Conservation (phyloP, 1,284 basidiomycete genomes). For the Irpex sp. region DNA sequence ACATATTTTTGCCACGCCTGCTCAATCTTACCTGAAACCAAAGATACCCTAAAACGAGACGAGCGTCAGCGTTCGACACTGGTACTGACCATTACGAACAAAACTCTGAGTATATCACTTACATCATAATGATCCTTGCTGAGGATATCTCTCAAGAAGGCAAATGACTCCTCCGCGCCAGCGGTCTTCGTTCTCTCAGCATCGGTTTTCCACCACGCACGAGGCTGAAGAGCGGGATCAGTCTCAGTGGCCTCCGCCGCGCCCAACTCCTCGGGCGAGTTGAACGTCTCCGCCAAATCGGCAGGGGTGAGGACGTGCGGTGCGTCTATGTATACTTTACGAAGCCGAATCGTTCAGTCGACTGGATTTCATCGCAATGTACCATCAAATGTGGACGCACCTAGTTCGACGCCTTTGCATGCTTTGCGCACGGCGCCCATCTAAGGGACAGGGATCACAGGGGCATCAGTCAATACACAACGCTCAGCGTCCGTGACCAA, state of each 20-base stretch:
- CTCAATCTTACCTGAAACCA: conserved; percentile 61
- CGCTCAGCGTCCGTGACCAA: too few species aligned
- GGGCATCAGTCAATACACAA: conserved; percentile 15
- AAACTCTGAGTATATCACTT: conserved; percentile 1
- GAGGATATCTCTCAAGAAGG: conserved; percentile 45
- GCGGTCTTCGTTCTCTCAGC: conserved; percentile 45
- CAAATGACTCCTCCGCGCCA: conserved; percentile 60
- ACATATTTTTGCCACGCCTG: background rate
- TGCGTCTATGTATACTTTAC: conserved; percentile 78
- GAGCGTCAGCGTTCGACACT: background rate
- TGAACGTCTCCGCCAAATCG: conserved; percentile 50
- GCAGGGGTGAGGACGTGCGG: conserved; percentile 71
- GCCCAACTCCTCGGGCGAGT: conserved; percentile 44
- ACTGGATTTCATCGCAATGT: too few species aligned
- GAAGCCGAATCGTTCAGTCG: too few species aligned
- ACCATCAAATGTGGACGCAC: conserved; percentile 32
- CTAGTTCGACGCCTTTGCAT: conserved; percentile 68
- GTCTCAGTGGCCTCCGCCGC: conserved; percentile 51
- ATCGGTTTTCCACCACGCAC: conserved; percentile 77
- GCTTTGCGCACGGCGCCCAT: conserved; percentile 74
- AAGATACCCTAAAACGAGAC: conserved; percentile 62
- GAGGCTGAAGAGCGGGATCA: conserved; percentile 63
- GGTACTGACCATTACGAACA: background rate
- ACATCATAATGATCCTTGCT: conserved; percentile 58
- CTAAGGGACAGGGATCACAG: conserved; percentile 31